Evolutionary conservation across 371 early-diverging fungal genomes (phyloP).

Genomic region (Rhizopus microsporus): DNA sequence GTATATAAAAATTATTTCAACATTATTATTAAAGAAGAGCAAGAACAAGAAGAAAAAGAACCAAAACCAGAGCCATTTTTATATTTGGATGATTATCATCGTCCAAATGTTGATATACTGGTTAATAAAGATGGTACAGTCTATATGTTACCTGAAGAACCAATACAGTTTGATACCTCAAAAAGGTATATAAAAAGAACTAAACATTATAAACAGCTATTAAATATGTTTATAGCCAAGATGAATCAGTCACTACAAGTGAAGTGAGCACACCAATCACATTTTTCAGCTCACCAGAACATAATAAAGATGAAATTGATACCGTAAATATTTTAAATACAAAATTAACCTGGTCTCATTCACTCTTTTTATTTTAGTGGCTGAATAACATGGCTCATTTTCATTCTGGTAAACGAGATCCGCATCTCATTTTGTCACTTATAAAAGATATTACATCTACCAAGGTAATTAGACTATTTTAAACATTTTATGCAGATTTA

Average conservation of each 20-base stretch:
- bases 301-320: constrained; percentile 12
- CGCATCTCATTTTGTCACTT: neutral
- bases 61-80: no score
- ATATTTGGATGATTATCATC: no score
- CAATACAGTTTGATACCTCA: constrained; percentile 40
- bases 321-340: constrained; percentile 6
- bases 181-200: constrained; percentile 3
- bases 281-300: constrained; percentile 2
- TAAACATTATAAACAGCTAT: neutral
- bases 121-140: constrained; percentile 29
- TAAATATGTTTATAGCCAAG: constrained; percentile 7
- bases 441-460: neutral
- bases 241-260: constrained; percentile 8
- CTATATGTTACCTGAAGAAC: constrained; percentile 45
- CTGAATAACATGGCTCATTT: neutral
- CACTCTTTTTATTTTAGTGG: neutral
- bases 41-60: constrained; percentile 4
- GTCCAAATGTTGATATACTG: constrained; percentile 19
- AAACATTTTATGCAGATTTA: neutral
- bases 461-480: neutral
- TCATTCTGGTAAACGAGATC: neutral
- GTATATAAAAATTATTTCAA: constrained; percentile 12
- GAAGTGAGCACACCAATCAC: constrained; percentile 16
- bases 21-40: constrained; percentile 28
- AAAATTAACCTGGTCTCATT: neutral